These are phyloP conservation scores for Zymoseptoria crescenta DNA, from an alignment of 2,329 filamentous ascomycete species.

Conservation along the genomic window DNA sequence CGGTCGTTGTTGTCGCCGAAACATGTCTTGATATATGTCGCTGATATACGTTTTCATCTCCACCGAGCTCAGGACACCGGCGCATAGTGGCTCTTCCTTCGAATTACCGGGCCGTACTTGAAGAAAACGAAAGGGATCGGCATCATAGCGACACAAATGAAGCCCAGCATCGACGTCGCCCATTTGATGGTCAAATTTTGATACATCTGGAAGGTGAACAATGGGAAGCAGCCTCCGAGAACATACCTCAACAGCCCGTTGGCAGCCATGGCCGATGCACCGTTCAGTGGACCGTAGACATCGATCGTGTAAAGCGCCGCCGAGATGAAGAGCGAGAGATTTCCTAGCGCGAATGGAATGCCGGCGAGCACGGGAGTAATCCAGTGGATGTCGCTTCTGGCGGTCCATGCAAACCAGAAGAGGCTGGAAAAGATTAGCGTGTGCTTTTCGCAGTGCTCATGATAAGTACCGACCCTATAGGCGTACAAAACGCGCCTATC, in stretches of 20 bases:
- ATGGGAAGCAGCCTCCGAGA: slow-evolving; percentile 11
- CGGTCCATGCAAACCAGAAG: slow-evolving; percentile 36
- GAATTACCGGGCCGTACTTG: slow-evolving; percentile 23
- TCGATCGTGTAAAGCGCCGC: slow-evolving; percentile 45
- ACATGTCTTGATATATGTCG: background rate
- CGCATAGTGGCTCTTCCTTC: slow-evolving; percentile 14
- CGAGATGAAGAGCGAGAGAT: slow-evolving; percentile 29
- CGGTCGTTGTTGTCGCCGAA: background rate
- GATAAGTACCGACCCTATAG: slow-evolving; percentile 20
- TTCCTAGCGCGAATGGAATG: slow-evolving; percentile 26
- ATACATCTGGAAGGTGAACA: slow-evolving; percentile 23
- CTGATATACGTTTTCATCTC: background rate
- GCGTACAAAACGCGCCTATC: slow-evolving; percentile 29
- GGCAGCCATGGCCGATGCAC: slow-evolving; percentile 53
- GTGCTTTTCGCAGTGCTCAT: background rate
- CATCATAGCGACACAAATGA: slow-evolving; percentile 32
- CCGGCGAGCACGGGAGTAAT: slow-evolving; percentile 31
- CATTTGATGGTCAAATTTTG: slow-evolving; percentile 34
- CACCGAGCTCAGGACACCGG: background rate
- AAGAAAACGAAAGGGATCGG: slow-evolving; percentile 34
- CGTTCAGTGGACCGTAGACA: slow-evolving; percentile 44
- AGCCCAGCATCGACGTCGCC: slow-evolving; percentile 37
- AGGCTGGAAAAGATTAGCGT: slow-evolving; percentile 16
- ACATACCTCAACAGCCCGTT: slow-evolving; percentile 41
- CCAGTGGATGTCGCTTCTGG: slow-evolving; percentile 31